Conservation (phyloP, 2,329 filamentous ascomycete genomes). For the Aspergillus pseudoterreus region DNA sequence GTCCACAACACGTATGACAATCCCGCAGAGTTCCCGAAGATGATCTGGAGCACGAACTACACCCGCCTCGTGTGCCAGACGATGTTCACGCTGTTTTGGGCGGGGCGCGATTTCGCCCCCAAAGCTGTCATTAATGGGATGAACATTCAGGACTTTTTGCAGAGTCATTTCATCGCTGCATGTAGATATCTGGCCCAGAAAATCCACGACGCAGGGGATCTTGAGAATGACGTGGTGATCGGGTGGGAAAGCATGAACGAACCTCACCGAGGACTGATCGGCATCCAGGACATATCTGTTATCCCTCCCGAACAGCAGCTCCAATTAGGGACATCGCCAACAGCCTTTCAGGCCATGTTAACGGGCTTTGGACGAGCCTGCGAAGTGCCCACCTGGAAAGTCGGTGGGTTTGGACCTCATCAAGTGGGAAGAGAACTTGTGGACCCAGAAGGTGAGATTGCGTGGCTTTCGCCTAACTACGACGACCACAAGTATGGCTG, state of each 20-base stretch:
- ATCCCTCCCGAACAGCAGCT: slow-evolving; percentile 85
- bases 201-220: slow-evolving; percentile 84
- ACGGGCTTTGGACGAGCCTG: slow-evolving; percentile 87
- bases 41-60: slow-evolving; percentile 99
- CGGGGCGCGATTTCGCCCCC: slow-evolving; percentile 83
- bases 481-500: slow-evolving; percentile 87
- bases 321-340: slow-evolving; percentile 89
- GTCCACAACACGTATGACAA: slow-evolving; percentile 93
- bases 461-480: slow-evolving; percentile 79
- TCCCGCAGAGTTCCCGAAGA: slow-evolving; percentile 85
- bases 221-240: slow-evolving; percentile 82
- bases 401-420: slow-evolving; percentile 87
- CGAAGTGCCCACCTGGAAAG: slow-evolving; percentile 88
- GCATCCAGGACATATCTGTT: slow-evolving; percentile 73
- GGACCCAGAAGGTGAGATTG: slow-evolving; percentile 79
- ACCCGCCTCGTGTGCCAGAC: slow-evolving; percentile 79
- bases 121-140: slow-evolving; percentile 92
- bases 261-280: slow-evolving; percentile 83
- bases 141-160: slow-evolving; percentile 95
- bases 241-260: slow-evolving; percentile 98
- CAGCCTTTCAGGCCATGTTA: slow-evolving; percentile 88
- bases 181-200: slow-evolving; percentile 75
- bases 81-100: slow-evolving; percentile 94
- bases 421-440: slow-evolving; percentile 79
- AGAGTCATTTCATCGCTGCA: slow-evolving; percentile 78